Percentiles rank a stretch among this genome's conserved stretches.
These are phyloP conservation scores for Teunomyces gatunensis DNA, from an alignment of 805 yeast species.

Conservation along the genomic window DNA sequence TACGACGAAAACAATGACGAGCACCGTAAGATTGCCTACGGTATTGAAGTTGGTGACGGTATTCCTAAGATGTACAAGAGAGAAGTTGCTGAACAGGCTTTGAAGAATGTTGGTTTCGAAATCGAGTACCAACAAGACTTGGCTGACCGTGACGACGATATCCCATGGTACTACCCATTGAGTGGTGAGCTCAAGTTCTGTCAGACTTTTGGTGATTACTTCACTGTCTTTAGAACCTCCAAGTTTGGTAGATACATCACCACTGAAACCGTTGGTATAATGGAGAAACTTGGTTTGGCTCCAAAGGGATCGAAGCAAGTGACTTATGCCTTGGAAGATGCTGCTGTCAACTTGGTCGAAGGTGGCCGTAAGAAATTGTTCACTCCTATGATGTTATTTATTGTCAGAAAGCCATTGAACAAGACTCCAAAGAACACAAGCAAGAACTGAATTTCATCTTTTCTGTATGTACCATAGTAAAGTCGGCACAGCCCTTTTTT, in stretches of 20 bases:
- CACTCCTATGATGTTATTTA: conserved; percentile 96
- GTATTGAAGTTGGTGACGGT: conserved; percentile 98
- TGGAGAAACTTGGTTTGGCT: conserved; percentile 85
- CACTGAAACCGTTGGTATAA: conserved; percentile 69
- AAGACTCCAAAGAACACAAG: not conserved
- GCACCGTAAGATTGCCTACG: conserved; percentile 94
- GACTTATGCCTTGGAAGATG: conserved; percentile 91
- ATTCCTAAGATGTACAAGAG: conserved; percentile 93
- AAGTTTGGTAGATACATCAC: conserved; percentile 82
- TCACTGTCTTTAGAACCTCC: conserved; percentile 87
- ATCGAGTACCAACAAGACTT: conserved; percentile 73
- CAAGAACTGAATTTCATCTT: not conserved
- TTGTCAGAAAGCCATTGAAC: conserved; percentile 73
- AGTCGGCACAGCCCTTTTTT: conserved; percentile 1
- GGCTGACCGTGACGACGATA: conserved; percentile 75
- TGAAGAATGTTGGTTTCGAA: conserved; percentile 83
- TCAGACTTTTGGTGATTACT: conserved; percentile 72
- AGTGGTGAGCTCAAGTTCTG: conserved; percentile 90
- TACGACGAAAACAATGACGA: conserved; percentile 84
- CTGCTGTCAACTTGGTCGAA: conserved; percentile 89
- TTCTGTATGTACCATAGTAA: not conserved
- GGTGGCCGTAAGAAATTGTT: conserved; percentile 90
- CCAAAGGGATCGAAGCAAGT: conserved; percentile 89
- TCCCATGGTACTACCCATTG: conserved; percentile 98
- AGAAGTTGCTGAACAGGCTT: conserved; percentile 84